phyloP scores from a whole-genome alignment of 2,329 filamentous ascomycete genomes.

The Stagonosporopsis rhizophila region DNA sequence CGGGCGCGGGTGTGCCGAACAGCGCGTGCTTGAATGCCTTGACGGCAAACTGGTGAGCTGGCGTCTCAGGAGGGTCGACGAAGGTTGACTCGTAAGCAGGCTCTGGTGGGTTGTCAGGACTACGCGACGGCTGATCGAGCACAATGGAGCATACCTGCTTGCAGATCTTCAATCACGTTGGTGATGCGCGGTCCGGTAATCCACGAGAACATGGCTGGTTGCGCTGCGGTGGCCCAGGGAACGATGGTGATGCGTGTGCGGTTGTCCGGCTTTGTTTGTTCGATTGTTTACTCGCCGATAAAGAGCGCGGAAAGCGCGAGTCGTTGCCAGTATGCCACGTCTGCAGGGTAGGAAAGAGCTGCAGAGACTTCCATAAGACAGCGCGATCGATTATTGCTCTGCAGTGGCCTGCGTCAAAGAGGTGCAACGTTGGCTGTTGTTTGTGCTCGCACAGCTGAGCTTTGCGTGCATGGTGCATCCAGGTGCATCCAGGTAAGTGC shows the following conservation, averaged over 20 bases:
- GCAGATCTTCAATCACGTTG: conserved; percentile 47
- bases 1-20: conserved; percentile 67
- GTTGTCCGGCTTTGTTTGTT: conserved; percentile 38
- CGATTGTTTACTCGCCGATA: conserved; percentile 40
- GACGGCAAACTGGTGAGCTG: conserved; percentile 70
- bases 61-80: conserved; percentile 67
- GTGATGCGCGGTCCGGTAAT: conserved; percentile 49
- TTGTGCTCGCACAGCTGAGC: conserved; percentile 17
- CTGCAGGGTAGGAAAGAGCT: background rate
- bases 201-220: conserved; percentile 47
- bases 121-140: background rate
- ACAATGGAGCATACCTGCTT: conserved; percentile 34
- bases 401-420: background rate
- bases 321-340: conserved; percentile 3
- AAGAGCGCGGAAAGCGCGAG: conserved; percentile 25
- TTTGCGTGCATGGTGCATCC: conserved; percentile 23
- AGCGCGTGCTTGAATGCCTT: conserved; percentile 71
- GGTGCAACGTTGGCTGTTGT: conserved; percentile 22
- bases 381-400: background rate
- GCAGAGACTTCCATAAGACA: conserved; percentile 12
- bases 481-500: conserved; percentile 21
- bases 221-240: background rate
- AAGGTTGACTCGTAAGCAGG: conserved; percentile 50
- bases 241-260: conserved; percentile 14
- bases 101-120: conserved; percentile 33